Base-by-base conservation (phyloP, 2,329 filamentous ascomycete genomes). In the Davidsoniella eucalypti region DNA sequence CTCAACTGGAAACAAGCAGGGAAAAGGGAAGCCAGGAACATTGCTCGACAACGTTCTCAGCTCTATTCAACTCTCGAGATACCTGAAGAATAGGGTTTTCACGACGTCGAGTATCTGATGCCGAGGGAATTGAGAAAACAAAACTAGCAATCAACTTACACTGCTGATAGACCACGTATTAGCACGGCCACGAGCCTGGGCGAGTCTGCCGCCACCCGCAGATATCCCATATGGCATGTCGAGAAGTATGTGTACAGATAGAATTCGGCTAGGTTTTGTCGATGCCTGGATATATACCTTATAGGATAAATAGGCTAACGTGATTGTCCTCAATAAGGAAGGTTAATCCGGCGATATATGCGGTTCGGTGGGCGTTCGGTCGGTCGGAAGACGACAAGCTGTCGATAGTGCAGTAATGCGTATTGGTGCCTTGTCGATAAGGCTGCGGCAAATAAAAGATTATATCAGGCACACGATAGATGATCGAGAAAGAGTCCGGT, bases 161-260 rank as follows among this genome's bases (percentile, higher is more conserved):
- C 43, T 52, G 16, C 51, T 52, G 36, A 52, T 52, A 10, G 47
- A 46, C 47, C 42, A 52, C 17, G 47, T 52, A 37, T 52, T 49
- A 26, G 42, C 51, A 36, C 40, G 47, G 43, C 51, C 47, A 36
- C 38, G 44, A 40, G 37, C 43, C 45, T 47, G 44, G 36, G 50
- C 26, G 23, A 52, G 38, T 23, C 29, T 52, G 25, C 47, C 47
- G 36, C 51, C 47, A n/a, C 45, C 45, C 39, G 42, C 51, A 23
- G 43, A 39, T 5, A 50, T 42, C 21, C 51, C 51, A 25, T 52
- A 52, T 39, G 51, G 41, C 51, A 52, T 52, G 44, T n/a, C 16
- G 41, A 43, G 41, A 43, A 18, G 44, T 23, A 23, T 23, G 5
- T 23, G 21, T 23, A 12, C 10, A 4, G 36, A 38, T 38, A 5